Conservation (phyloP, 2,329 filamentous ascomycete species). For the Pseudogymnoascus sp. region DNA sequence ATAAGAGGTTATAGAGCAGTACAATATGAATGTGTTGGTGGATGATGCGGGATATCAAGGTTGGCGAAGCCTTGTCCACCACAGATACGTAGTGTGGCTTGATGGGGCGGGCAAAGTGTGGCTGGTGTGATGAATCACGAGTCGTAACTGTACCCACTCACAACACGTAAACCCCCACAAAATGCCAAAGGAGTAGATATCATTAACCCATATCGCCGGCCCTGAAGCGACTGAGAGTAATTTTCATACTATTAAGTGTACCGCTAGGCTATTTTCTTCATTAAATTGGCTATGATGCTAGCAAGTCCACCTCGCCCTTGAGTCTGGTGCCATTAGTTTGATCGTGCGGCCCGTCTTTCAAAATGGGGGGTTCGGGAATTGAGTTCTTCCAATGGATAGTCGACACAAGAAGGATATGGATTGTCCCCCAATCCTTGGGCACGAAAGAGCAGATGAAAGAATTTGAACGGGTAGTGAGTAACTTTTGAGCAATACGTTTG, state of each 20-base stretch:
- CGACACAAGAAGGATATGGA: conserved; percentile 53
- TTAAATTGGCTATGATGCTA: neutral
- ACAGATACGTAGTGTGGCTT: conserved; percentile 4
- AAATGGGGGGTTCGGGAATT: neutral
- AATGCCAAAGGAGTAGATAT: neutral
- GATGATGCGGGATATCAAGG: neutral
- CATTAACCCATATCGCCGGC: neutral
- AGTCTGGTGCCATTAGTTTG: neutral
- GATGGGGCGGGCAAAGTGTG: neutral
- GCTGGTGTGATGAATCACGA: conserved; percentile 7
- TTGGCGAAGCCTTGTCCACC: conserved; percentile 1
- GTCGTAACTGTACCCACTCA: neutral
- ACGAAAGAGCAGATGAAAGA: conserved; percentile 30
- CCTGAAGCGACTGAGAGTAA: neutral
- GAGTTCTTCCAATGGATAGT: conserved; percentile 53
- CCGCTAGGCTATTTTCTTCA: neutral
- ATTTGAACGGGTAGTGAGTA: neutral
- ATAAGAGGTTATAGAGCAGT: neutral
- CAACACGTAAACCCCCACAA: conserved; percentile 1
- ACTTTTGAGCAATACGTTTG: neutral
- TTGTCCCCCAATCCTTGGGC: conserved; percentile 34
- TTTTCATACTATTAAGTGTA: neutral
- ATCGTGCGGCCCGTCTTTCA: neutral
- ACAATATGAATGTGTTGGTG: neutral
- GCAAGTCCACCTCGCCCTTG: neutral